Percentiles rank a stretch among this genome's conserved stretches.
phyloP scores from a whole-genome alignment of 208 protist species.

The Trypanosomatidae sp. region DNA sequence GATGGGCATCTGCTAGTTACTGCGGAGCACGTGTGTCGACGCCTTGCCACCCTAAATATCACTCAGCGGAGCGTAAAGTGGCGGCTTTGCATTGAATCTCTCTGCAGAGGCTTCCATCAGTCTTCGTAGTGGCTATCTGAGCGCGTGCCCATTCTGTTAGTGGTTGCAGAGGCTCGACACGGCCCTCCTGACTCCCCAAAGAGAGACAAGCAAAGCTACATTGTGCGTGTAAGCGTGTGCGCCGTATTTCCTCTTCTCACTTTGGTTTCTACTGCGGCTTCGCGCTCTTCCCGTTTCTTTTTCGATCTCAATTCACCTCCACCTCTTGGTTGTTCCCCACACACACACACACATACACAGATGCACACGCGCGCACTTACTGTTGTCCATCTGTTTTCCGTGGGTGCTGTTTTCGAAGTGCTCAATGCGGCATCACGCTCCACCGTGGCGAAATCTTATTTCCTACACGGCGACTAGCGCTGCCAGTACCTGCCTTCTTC shows the following conservation, averaged over 20 bases:
- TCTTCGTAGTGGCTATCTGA: neutral
- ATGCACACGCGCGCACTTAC: neutral
- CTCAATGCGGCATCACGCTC: neutral
- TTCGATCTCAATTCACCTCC: neutral
- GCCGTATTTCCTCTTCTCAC: neutral
- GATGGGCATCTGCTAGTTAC: neutral
- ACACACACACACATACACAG: too few relatives aligned
- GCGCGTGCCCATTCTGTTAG: neutral
- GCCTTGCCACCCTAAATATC: neutral
- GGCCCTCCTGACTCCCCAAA: neutral
- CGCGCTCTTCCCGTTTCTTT: neutral
- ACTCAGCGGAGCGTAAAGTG: too few relatives aligned
- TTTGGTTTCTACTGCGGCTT: neutral
- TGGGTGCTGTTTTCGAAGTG: neutral
- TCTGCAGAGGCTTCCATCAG: neutral
- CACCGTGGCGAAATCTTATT: neutral
- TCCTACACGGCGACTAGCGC: neutral
- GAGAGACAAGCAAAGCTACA: neutral
- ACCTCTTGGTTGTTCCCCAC: neutral
- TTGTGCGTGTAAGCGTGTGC: neutral
- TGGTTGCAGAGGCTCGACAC: neutral
- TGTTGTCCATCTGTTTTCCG: neutral
- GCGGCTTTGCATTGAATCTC: neutral
- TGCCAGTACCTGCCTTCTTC: neutral
- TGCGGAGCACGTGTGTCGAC: neutral